Conservation (phyloP, 2,329 filamentous ascomycete species). For the Colletotrichum scovillei region DNA sequence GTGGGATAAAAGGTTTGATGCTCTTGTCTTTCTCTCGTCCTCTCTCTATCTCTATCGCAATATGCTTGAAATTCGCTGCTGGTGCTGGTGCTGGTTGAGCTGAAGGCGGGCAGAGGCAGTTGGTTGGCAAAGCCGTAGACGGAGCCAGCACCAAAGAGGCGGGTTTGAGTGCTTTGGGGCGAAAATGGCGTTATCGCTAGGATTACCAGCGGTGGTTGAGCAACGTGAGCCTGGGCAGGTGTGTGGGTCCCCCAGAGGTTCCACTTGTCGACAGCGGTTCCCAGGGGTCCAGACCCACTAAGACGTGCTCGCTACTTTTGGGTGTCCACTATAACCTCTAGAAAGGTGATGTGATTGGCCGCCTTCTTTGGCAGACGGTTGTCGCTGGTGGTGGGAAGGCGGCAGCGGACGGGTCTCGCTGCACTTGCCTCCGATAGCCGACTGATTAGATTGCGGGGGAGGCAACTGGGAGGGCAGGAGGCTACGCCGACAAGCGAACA, state of each 20-base stretch:
- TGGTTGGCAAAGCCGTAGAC: background rate
- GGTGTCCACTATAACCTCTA: too few species aligned
- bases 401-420: conserved; percentile 33
- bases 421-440: conserved; percentile 32
- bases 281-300: conserved; percentile 29
- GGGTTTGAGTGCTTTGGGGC: conserved; percentile 48
- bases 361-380: conserved; percentile 6
- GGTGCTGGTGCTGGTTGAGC: background rate
- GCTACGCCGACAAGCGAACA: conserved; percentile 18
- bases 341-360: background rate
- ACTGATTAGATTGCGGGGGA: conserved; percentile 19
- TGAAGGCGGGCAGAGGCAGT: background rate
- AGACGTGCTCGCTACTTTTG: background rate
- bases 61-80: background rate
- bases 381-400: conserved; percentile 15
- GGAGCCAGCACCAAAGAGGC: conserved; percentile 1
- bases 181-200: conserved; percentile 52
- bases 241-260: conserved; percentile 13
- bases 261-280: conserved; percentile 21
- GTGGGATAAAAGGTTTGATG: background rate
- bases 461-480: background rate
- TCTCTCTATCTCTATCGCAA: background rate
- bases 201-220: background rate
- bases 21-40: background rate
- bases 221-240: background rate